phyloP scores from a whole-genome alignment of 768 basidiomycete species.

The Psilocybe azurescens region DNA sequence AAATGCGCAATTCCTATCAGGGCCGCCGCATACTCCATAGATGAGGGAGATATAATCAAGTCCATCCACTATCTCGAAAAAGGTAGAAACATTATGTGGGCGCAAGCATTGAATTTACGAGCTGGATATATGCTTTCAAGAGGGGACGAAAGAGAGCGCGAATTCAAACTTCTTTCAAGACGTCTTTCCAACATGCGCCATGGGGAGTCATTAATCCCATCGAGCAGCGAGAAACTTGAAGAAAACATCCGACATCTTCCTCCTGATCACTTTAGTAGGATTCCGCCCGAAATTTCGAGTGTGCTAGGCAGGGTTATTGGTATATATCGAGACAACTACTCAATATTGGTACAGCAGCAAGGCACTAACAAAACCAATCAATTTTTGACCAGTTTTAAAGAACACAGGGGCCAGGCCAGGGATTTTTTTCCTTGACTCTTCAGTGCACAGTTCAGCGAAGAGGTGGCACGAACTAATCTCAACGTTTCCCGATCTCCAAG shows the following conservation, averaged over 20 bases:
- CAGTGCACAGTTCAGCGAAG: no score
- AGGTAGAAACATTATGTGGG: constrained; percentile 8
- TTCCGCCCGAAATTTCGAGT: no score
- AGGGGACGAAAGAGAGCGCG: not conserved
- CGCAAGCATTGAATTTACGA: constrained; percentile 3
- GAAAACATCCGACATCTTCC: not conserved
- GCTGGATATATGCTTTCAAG: not conserved
- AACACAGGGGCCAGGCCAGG: no score
- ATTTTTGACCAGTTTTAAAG: no score
- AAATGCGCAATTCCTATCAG: not conserved
- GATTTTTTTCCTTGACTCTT: no score
- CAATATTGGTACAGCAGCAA: no score
- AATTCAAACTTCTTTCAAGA: not conserved
- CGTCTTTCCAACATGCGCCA: not conserved
- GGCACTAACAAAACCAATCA: no score
- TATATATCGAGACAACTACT: no score
- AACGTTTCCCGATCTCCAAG: not conserved
- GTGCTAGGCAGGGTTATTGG: no score
- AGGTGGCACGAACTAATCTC: not conserved
- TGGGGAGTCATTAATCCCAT: not conserved
- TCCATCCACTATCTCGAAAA: constrained; percentile 2
- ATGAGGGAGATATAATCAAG: not conserved
- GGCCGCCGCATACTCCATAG: constrained; percentile 2
- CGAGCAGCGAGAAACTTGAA: not conserved
- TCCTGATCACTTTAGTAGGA: no score